A percentile compares a stretch with the other conserved stretches of the same genome.
These are phyloP conservation scores for Entomortierella parvispora DNA, from an alignment of 192 early-diverging fungal genomes.

Conservation along the genomic window DNA sequence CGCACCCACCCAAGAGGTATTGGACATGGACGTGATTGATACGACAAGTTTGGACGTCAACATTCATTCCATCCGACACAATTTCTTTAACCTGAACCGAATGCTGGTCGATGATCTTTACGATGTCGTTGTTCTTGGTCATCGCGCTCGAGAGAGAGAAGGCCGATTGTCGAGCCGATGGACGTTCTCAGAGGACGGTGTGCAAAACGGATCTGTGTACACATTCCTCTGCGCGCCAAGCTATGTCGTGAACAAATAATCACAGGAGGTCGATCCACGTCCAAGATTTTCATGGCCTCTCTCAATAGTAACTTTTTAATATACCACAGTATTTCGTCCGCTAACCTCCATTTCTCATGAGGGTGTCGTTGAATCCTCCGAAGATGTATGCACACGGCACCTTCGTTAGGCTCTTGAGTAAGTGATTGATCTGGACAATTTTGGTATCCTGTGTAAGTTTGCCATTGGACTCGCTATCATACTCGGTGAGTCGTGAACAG, in stretches of 20 bases:
- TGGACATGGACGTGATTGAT: slow-evolving; percentile 56
- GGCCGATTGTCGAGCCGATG: slow-evolving; percentile 41
- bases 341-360: no score
- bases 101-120: slow-evolving; percentile 55
- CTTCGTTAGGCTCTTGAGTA: no score
- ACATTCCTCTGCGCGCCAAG: slow-evolving; percentile 57
- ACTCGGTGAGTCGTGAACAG: no score
- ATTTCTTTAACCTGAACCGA: slow-evolving; percentile 54
- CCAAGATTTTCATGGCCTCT: no score
- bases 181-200: slow-evolving; percentile 39
- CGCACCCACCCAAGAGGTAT: slow-evolving; percentile 28
- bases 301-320: no score
- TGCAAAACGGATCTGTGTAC: slow-evolving; percentile 46
- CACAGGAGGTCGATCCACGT: no score
- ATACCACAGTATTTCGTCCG: no score
- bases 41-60: slow-evolving; percentile 55
- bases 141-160: slow-evolving; percentile 44
- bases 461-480: no score
- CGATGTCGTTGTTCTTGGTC: slow-evolving; percentile 49
- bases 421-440: no score
- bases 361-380: no score
- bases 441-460: no score
- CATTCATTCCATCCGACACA: slow-evolving; percentile 54
- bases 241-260: slow-evolving; percentile 54
- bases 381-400: no score